phyloP scores from a whole-genome alignment of 2,329 filamentous ascomycete species.

The Cladosporium sp. region DNA sequence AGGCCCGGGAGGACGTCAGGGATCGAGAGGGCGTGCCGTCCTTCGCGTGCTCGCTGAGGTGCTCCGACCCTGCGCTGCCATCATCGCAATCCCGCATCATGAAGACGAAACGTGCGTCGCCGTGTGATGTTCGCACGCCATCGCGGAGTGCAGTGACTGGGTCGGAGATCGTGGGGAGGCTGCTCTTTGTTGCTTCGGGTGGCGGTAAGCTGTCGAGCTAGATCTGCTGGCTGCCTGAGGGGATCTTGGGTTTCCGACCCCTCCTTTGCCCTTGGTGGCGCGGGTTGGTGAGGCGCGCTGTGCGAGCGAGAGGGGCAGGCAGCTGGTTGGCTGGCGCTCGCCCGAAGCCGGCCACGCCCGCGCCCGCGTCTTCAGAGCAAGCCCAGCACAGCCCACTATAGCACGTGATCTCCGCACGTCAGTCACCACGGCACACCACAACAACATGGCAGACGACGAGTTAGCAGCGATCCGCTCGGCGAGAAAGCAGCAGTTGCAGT shows the following conservation, averaged over 20 bases:
- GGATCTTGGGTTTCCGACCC: background rate
- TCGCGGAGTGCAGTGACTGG: slow-evolving; percentile 2
- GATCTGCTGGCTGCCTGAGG: background rate
- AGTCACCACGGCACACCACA: slow-evolving; percentile 3
- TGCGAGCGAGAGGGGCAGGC: no score
- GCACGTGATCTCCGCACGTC: slow-evolving; percentile 11
- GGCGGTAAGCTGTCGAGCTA: background rate
- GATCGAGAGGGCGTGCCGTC: background rate
- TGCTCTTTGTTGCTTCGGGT: background rate
- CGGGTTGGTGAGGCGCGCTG: no score
- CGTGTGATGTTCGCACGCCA: slow-evolving; percentile 9
- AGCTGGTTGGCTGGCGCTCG: no score
- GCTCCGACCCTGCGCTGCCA: background rate
- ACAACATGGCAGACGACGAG: slow-evolving; percentile 57
- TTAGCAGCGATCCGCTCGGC: slow-evolving; percentile 80
- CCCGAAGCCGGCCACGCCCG: no score
- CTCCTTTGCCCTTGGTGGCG: no score
- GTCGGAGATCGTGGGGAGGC: background rate
- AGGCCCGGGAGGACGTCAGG: slow-evolving; percentile 1
- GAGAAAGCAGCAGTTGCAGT: slow-evolving; percentile 86
- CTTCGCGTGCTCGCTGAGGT: no score
- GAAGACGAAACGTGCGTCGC: background rate
- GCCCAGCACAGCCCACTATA: background rate
- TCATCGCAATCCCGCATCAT: background rate
- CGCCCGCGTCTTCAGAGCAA: background rate